Evolutionary conservation across 495 filamentous ascomycete species (phyloP), one percentile per base, ranked within the genome.

Genomic region (Penicillium bovifimosum): DNA sequence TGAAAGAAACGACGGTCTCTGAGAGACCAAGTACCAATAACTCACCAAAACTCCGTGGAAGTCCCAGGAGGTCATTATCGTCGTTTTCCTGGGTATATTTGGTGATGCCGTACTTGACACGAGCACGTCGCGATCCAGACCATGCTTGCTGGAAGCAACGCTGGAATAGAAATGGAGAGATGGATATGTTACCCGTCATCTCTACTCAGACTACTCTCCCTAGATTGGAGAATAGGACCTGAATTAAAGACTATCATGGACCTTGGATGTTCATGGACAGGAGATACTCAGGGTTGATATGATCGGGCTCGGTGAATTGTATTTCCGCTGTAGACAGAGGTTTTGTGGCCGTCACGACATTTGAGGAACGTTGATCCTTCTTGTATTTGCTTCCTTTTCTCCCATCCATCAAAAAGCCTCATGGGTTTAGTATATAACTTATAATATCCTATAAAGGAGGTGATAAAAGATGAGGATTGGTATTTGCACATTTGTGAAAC

Each of bases 61-160:
- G 48, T 29, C 34, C 28, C 5, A 50, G 17, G 18, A 24, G n/a
- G 20, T 50, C 38, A 26, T 47, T 20, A 27, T 50, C 48, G 32
- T 16, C 18, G 5, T 7, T 1, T 20, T 50, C 32, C 17, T 50
- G 41, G 27, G 38, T 31, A 42, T 50, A 34, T 14, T 50, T 41
- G 38, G 39, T 7, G 31, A 34, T 42, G 13, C 48, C 48, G n/a
- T 32, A 33, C 11, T 42, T 50, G 38, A 50, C 13, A 29, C 48
- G 48, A 34, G 39, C 48, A 17, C 48, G 48, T 42, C 48, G 38
- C 31, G 48, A 50, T 24, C 48, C 39, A 31, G 48, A 50, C 48
- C 48, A 50, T 14, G 48, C 48, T 50, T 50, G 48, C 28, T 50
- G 48, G 28, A 50, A 50, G 18, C 48, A 50, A 14, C 48, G 48